These are phyloP conservation scores for Yarrowia sp. DNA, from an alignment of 805 yeast species.

Conservation along the genomic window DNA sequence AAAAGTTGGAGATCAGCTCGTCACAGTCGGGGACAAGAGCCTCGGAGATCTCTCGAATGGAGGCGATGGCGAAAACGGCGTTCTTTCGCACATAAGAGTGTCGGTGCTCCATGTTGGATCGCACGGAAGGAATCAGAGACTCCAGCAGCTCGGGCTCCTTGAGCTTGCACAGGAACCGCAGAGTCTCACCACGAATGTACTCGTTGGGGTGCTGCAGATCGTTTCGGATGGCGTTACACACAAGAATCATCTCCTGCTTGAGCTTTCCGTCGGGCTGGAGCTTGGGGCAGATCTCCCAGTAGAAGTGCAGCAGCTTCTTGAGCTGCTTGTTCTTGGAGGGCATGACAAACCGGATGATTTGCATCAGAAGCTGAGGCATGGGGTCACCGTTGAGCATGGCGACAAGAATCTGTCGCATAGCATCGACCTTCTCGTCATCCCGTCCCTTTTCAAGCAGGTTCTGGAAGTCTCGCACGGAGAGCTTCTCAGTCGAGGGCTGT, in stretches of 20 bases:
- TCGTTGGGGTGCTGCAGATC: slow-evolving; percentile 98
- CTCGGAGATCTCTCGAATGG: slow-evolving; percentile 78
- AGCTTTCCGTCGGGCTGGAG: slow-evolving; percentile 82
- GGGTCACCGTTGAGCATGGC: slow-evolving; percentile 91
- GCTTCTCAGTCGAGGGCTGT: slow-evolving; percentile 41
- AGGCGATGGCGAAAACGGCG: slow-evolving; percentile 86
- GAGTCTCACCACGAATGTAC: slow-evolving; percentile 90
- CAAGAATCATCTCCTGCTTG: slow-evolving; percentile 97
- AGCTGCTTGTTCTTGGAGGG: slow-evolving; percentile 88
- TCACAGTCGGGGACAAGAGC: slow-evolving; percentile 95
- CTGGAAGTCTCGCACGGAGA: slow-evolving; percentile 65
- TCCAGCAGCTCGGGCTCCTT: slow-evolving; percentile 92
- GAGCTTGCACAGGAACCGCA: slow-evolving; percentile 85
- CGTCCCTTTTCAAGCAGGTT: slow-evolving; percentile 79
- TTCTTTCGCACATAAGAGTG: slow-evolving; percentile 98
- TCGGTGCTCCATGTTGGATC: slow-evolving; percentile 89
- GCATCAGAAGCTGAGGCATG: slow-evolving; percentile 91
- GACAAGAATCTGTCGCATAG: slow-evolving; percentile 84
- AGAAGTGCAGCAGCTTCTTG: slow-evolving; percentile 87
- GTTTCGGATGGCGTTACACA: slow-evolving; percentile 95
- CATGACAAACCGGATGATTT: slow-evolving; percentile 94
- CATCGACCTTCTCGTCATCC: slow-evolving; percentile 81
- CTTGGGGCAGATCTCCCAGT: slow-evolving; percentile 98
- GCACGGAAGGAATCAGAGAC: slow-evolving; percentile 89
- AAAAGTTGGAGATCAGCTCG: slow-evolving; percentile 68